Base-by-base conservation (phyloP, 148 eudicot species). In the Vaccinium darrowii region DNA sequence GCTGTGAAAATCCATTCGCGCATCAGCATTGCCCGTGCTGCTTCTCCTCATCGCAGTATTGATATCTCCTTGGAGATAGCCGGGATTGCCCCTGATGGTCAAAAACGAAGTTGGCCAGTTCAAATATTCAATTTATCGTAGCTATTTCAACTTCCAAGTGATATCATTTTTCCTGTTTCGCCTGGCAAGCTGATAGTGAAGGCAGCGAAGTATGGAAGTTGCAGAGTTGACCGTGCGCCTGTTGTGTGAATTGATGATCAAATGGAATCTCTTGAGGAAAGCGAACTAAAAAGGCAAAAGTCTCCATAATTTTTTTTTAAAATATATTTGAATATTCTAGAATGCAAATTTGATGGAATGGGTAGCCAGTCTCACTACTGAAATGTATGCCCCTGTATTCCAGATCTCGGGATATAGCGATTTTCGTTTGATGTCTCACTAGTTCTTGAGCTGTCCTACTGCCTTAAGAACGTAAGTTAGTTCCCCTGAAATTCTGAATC, bases 1-100 rank as follows among this genome's bases (percentile, higher is more conserved):
- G 97, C 94, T 49, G 84, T 78, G 14, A 93, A 88, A 89, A 84
- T 97, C 75, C 94, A 85, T 11, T 80, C 90, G 78, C 93, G 98
- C 82, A 91, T 97, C 84, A 97, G 99, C 87, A 87, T 97, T 49
- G 99, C 87, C 19, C 98, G 99, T 58, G 97, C 94, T 53, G 97
- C 94, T 86, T 33, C 83, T 63, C 88, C 90, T 86, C 98, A 95
- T 85, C 99, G 99, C 8, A 94, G 96, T 89, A 95, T 97, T 50
- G 99, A 97, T 86, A 97, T 97, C 84, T 95, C 99, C 5, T 49
- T 97, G 76, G 99, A 97, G 91, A 89, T 91, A 39, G 82, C 89
- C 11, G 99, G 88, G 49, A 80, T 94, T 43, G 87, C 89, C 23
- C 89, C 86, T 83, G 91, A 87, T 88, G 95, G 95, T 43, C 88